Percentiles rank a stretch among this genome's conserved stretches.
Conservation (phyloP, 805 yeast genomes). For the Wickerhamiella allomyrinae region DNA sequence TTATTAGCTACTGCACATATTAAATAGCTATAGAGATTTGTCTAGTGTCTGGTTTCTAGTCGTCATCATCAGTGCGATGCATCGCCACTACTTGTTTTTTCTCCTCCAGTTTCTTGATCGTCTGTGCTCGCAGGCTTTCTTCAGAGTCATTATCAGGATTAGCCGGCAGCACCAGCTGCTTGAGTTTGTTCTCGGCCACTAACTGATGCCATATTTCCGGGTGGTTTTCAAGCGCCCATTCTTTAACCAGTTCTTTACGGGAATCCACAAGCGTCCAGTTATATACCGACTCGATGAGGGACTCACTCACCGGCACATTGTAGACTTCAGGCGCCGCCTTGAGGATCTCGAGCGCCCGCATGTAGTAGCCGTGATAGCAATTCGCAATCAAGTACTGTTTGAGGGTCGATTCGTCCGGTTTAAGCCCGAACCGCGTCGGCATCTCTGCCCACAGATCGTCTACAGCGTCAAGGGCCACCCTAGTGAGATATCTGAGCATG, state of each 20-base stretch:
- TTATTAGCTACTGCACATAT: no score
- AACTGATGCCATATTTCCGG: slow-evolving; percentile 29
- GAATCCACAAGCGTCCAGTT: slow-evolving; percentile 31
- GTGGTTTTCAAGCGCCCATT: slow-evolving; percentile 29
- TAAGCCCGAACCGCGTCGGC: slow-evolving; percentile 34
- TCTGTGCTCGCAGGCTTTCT: slow-evolving; percentile 13
- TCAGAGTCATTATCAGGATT: slow-evolving; percentile 24
- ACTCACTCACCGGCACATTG: slow-evolving; percentile 16
- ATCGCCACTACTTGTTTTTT: slow-evolving; percentile 1
- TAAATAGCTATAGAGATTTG: no score
- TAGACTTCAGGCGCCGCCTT: slow-evolving; percentile 29
- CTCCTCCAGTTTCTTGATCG: slow-evolving; percentile 16
- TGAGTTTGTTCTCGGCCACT: slow-evolving; percentile 22
- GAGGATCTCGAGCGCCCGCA: slow-evolving; percentile 40
- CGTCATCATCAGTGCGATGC: slow-evolving; percentile 2
- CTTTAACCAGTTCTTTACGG: slow-evolving; percentile 25
- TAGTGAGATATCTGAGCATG: slow-evolving; percentile 50
- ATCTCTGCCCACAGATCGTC: slow-evolving; percentile 48
- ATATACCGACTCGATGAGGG: slow-evolving; percentile 24
- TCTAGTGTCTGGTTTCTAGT: no score
- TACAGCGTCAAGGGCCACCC: slow-evolving; percentile 39
- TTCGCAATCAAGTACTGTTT: slow-evolving; percentile 54
- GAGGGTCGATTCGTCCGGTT: slow-evolving; percentile 39
- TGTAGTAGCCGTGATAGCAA: slow-evolving; percentile 48
- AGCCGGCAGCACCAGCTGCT: slow-evolving; percentile 17